These are phyloP conservation scores for Aschersonia sp. DNA, from an alignment of 2,329 filamentous ascomycete genomes.

Conservation along the genomic window DNA sequence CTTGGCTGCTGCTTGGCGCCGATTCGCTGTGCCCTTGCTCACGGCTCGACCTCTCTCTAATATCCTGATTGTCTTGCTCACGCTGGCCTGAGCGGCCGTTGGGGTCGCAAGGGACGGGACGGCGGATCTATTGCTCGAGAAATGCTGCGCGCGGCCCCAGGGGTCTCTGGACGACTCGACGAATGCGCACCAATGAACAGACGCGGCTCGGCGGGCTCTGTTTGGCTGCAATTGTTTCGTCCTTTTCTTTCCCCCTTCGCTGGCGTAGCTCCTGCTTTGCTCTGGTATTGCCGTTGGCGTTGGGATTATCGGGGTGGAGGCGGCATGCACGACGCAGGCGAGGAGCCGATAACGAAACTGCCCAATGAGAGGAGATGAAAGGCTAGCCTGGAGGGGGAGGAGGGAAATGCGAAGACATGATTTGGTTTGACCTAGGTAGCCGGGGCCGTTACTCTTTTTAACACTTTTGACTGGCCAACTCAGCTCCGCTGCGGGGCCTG, in stretches of 20 bases:
- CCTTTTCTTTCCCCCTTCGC: slow-evolving; percentile 4
- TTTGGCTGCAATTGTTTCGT: slow-evolving; percentile 6
- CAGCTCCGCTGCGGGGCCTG: slow-evolving; percentile 23
- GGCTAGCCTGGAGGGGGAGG: slow-evolving; percentile 17
- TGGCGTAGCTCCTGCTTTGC: not conserved
- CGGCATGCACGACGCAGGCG: not conserved
- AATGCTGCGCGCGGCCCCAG: slow-evolving; percentile 9
- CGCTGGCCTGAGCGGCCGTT: slow-evolving; percentile 4
- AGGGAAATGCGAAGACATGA: slow-evolving; percentile 31
- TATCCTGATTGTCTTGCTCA: slow-evolving; percentile 1
- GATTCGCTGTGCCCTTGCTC: not conserved
- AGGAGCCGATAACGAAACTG: slow-evolving; percentile 2
- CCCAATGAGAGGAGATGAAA: slow-evolving; percentile 23
- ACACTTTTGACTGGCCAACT: slow-evolving; percentile 36
- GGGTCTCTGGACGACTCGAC: slow-evolving; percentile 7
- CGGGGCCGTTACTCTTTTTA: slow-evolving; percentile 24
- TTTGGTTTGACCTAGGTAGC: slow-evolving; percentile 28
- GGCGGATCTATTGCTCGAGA: slow-evolving; percentile 8
- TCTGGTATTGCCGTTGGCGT: not conserved
- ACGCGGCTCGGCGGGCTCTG: slow-evolving; percentile 2
- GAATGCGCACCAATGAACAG: slow-evolving; percentile 6
- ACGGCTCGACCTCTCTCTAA: slow-evolving; percentile 3
- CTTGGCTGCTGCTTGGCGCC: not conserved
- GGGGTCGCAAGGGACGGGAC: slow-evolving; percentile 3
- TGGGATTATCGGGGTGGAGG: not conserved